Base-by-base conservation (phyloP, 495 filamentous ascomycete species). In the Mytilinidion resinicola region DNA sequence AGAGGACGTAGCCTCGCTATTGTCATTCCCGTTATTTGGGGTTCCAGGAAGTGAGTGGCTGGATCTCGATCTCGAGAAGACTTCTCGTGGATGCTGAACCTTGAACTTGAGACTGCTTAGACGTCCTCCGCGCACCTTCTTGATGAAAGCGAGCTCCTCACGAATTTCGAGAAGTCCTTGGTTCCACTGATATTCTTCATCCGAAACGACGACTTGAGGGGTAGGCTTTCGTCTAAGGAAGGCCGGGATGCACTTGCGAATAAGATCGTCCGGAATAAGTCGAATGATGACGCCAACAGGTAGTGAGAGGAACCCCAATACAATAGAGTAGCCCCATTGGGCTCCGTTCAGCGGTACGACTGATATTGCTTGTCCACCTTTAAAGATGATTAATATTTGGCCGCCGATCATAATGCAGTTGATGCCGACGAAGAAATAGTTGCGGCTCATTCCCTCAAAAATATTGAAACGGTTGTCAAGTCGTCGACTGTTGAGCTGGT, bases 391-490 rank as follows among this genome's bases (percentile, higher is more conserved):
- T 72, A 89, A 70, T 25, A 89, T 69, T 64, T 93, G 89, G 7
- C 89, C 89, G 38, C 83, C 89, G 55, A 95, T 72, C 76, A 96
- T 96, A 66, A 95, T 82, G 19, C 82, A 52, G 60, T 89, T 88
- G 63, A 96, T 96, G 43, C 77, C 73, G 53, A 92, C 80, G 74
- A 95, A 96, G 76, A 91, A 95, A 48, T 72, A 79, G 70, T 96
- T 96, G 60, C 76, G 80, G 46, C 76, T 77, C 25, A 96, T 80
- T 15, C 89, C 89, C 61, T 95, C 90, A 70, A 96, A 86, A 61
- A 96, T 88, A 66, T 96, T 96, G 74, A 93, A 82, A 25, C 82
- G 80, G 74, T 95, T 96, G 68, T 96, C 91, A 14, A 96, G 78
- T 1, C 90, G 87, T 48, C 90, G 87, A 71, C 80, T 88, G 66